Evolutionary conservation across 2,329 filamentous ascomycete species (phyloP).

Genomic region (Phialocephala subalpina): DNA sequence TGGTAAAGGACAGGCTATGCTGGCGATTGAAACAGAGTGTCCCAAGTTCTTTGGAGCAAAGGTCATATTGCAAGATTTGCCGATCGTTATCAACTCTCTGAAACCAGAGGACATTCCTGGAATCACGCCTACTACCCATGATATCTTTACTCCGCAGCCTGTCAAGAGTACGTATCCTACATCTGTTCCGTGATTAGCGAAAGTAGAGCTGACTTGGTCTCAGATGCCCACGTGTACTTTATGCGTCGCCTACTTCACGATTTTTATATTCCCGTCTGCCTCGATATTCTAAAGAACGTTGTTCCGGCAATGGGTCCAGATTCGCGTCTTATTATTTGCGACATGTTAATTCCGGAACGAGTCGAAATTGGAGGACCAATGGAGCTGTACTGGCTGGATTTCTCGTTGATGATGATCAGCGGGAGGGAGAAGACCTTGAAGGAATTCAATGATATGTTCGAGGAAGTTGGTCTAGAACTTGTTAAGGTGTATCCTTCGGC

Average conservation of each 20-base stretch:
- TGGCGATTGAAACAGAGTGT: conserved; percentile 40
- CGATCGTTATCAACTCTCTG: conserved; percentile 39
- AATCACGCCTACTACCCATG: conserved; percentile 43
- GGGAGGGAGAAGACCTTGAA: neutral
- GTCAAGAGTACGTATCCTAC: conserved; percentile 41
- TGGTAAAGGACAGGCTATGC: conserved; percentile 28
- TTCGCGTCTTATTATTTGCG: neutral
- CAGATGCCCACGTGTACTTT: neutral
- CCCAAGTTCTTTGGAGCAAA: conserved; percentile 29
- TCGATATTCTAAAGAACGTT: neutral
- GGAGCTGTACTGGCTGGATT: neutral
- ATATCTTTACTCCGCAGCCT: conserved; percentile 50
- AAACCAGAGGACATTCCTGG: conserved; percentile 34
- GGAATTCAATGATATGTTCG: neutral
- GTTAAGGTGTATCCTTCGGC: neutral
- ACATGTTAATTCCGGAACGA: neutral
- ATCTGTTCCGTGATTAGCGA: neutral
- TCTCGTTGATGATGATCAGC: neutral
- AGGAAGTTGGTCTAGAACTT: neutral
- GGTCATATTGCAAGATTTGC: conserved; percentile 37
- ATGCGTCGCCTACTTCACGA: neutral
- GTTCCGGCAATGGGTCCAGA: neutral
- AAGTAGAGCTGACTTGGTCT: neutral
- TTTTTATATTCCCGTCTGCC: neutral
- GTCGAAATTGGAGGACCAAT: neutral